These are phyloP conservation scores for Penicillium salamii DNA, from an alignment of 495 filamentous ascomycete species.

Conservation along the genomic window DNA sequence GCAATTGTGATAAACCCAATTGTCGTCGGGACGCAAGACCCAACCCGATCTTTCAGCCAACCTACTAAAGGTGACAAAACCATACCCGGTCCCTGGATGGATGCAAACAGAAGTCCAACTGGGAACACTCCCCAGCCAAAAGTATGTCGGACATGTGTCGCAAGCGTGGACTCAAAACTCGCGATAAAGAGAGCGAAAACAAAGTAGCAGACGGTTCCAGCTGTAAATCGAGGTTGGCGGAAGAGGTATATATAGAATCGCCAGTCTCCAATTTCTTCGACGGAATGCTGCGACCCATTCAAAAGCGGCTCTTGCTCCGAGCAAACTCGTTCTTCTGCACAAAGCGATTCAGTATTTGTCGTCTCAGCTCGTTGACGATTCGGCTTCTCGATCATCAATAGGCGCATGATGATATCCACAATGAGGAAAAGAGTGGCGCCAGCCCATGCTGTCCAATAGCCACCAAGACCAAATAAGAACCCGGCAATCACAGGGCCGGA, in stretches of 20 bases:
- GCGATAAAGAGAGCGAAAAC: conserved; percentile 20
- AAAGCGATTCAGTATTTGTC: neutral
- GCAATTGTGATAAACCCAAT: conserved; percentile 5
- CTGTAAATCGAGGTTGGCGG: conserved; percentile 19
- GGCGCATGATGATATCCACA: conserved; percentile 17
- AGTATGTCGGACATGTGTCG: conserved; percentile 25
- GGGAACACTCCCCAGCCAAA: conserved; percentile 32
- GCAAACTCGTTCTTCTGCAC: neutral
- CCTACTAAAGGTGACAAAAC: conserved; percentile 3
- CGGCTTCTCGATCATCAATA: conserved; percentile 24
- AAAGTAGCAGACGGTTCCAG: conserved; percentile 20
- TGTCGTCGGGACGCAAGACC: conserved; percentile 7
- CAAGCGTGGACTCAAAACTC: conserved; percentile 29
- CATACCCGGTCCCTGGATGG: conserved; percentile 25
- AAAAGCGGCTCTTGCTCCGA: neutral
- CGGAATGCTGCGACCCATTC: neutral
- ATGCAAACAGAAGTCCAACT: conserved; percentile 28
- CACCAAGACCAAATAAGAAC: conserved; percentile 13
- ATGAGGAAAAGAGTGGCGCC: conserved; percentile 16
- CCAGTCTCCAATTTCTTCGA: neutral
- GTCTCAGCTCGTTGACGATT: neutral
- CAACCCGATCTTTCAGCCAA: conserved; percentile 8
- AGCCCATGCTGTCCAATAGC: conserved; percentile 29
- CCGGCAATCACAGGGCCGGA: conserved; percentile 26
- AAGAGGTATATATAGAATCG: conserved; percentile 24